Evolutionary conservation across 2,329 filamentous ascomycete species (phyloP).

Genomic region (Pseudogymnoascus sp.): DNA sequence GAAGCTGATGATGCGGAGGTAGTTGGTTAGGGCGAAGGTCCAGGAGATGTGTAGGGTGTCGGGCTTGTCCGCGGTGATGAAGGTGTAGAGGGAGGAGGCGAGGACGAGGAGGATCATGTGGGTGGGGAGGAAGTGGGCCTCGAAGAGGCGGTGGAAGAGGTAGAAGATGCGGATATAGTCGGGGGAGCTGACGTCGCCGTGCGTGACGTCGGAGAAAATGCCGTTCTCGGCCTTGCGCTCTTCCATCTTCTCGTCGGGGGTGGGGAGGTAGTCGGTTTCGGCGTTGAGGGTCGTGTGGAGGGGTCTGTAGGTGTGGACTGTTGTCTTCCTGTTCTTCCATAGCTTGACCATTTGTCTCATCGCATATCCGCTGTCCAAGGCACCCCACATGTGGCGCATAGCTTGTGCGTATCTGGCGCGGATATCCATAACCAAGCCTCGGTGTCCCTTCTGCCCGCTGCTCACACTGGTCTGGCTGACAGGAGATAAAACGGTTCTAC

Average conservation of each 20-base stretch:
- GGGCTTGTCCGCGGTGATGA: constrained; percentile 41
- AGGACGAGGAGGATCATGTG: constrained; percentile 58
- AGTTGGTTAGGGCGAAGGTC: constrained; percentile 51
- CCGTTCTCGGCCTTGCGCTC: constrained; percentile 33
- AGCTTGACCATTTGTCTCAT: constrained; percentile 49
- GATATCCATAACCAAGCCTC: constrained; percentile 48
- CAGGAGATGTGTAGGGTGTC: constrained; percentile 47
- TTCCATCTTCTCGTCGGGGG: constrained; percentile 13
- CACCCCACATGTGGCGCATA: constrained; percentile 68
- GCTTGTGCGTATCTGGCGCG: constrained; percentile 63
- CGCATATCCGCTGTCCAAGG: constrained; percentile 59
- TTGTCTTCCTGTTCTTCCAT: constrained; percentile 49
- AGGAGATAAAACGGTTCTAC: constrained; percentile 55
- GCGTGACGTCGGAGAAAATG: constrained; percentile 46
- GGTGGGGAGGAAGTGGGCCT: constrained; percentile 63
- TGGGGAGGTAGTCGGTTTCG: constrained; percentile 20
- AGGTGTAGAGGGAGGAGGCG: constrained; percentile 51
- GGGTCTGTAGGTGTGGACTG: constrained; percentile 44
- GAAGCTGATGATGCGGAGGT: constrained; percentile 48
- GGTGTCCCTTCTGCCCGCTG: constrained; percentile 43
- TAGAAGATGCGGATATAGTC: constrained; percentile 48
- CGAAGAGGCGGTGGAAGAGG: constrained; percentile 59
- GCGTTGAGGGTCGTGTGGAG: constrained; percentile 41
- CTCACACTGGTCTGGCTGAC: constrained; percentile 67
- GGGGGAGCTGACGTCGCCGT: constrained; percentile 41